Conservation (phyloP, 768 basidiomycete genomes). For the Russula brevipes region DNA sequence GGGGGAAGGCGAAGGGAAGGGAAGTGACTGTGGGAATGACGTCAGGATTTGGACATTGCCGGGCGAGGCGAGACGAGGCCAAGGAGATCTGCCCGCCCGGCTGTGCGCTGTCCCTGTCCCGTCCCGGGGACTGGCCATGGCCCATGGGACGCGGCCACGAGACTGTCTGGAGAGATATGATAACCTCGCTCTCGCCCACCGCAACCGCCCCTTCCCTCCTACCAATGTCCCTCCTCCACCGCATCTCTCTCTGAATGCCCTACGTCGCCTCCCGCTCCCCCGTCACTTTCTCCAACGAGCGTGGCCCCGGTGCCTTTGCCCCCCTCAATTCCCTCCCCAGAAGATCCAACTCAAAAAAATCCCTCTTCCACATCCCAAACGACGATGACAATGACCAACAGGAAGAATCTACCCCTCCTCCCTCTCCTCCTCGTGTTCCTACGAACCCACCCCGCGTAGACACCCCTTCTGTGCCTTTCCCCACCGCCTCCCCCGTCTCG, state of each 20-base stretch:
- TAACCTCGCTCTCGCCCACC: not conserved
- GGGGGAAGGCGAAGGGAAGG: too few species aligned
- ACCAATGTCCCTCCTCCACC: slow-evolving; percentile 7
- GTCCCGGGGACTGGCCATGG: slow-evolving; percentile 1
- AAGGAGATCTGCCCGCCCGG: too few species aligned
- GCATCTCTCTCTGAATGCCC: slow-evolving; percentile 20
- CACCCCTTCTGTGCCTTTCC: slow-evolving; percentile 10
- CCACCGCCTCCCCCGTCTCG: slow-evolving; percentile 2
- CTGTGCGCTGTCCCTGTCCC: not conserved
- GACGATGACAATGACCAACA: slow-evolving; percentile 23
- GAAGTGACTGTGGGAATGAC: not conserved
- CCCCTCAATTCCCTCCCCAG: slow-evolving; percentile 19
- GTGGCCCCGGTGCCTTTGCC: slow-evolving; percentile 20
- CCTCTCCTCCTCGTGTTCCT: slow-evolving; percentile 2
- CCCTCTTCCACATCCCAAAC: slow-evolving; percentile 24
- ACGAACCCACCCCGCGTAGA: not conserved
- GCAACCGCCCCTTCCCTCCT: not conserved
- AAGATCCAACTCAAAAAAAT: slow-evolving; percentile 6
- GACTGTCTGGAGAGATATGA: slow-evolving; percentile 14
- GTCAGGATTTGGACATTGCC: not conserved
- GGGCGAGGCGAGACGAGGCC: not conserved
- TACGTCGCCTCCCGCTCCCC: slow-evolving; percentile 24
- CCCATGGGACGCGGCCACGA: not conserved
- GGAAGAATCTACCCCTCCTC: slow-evolving; percentile 19
- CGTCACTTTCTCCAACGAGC: slow-evolving; percentile 20